Evolutionary conservation across 2,329 filamentous ascomycete genomes (phyloP).

Genomic region (Fusarium robinianum): DNA sequence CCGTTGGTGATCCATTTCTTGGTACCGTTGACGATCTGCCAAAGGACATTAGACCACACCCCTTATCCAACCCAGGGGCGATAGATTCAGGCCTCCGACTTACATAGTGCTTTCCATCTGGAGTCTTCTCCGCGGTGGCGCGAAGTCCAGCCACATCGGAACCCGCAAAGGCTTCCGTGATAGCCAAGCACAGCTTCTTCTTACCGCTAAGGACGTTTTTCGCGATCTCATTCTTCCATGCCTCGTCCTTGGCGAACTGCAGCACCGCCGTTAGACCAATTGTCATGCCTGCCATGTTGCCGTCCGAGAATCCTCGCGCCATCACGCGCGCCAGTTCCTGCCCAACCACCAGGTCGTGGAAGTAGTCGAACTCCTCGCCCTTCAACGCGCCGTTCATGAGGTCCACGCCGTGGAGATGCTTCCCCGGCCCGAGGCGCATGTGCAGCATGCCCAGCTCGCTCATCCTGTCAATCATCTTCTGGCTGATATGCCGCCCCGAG

Average conservation of each 20-base stretch:
- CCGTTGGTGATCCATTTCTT: slow-evolving; percentile 92
- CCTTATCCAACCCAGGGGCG: not conserved
- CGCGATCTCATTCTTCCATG: slow-evolving; percentile 68
- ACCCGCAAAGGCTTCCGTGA: slow-evolving; percentile 87
- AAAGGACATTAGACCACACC: not conserved
- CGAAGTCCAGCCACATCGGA: slow-evolving; percentile 77
- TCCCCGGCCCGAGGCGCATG: slow-evolving; percentile 82
- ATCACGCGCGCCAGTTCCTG: slow-evolving; percentile 76
- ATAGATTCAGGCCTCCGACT: slow-evolving; percentile 38
- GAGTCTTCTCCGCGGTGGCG: slow-evolving; percentile 77
- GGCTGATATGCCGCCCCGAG: slow-evolving; percentile 71
- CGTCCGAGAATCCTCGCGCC: slow-evolving; percentile 81
- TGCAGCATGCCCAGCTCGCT: slow-evolving; percentile 73
- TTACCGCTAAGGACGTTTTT: slow-evolving; percentile 75
- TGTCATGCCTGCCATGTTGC: slow-evolving; percentile 84
- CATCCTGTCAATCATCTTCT: slow-evolving; percentile 78
- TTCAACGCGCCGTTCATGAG: slow-evolving; percentile 72
- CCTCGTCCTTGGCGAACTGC: slow-evolving; percentile 73
- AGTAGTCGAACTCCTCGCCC: slow-evolving; percentile 83
- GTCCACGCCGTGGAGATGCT: slow-evolving; percentile 74
- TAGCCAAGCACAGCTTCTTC: slow-evolving; percentile 88
- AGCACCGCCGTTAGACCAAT: slow-evolving; percentile 80
- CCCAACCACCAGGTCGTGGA: slow-evolving; percentile 76
- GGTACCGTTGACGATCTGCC: slow-evolving; percentile 65
- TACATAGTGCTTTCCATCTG: slow-evolving; percentile 74